Conservation (phyloP, 2,329 filamentous ascomycete genomes). For the Aspergillus fischeri region DNA sequence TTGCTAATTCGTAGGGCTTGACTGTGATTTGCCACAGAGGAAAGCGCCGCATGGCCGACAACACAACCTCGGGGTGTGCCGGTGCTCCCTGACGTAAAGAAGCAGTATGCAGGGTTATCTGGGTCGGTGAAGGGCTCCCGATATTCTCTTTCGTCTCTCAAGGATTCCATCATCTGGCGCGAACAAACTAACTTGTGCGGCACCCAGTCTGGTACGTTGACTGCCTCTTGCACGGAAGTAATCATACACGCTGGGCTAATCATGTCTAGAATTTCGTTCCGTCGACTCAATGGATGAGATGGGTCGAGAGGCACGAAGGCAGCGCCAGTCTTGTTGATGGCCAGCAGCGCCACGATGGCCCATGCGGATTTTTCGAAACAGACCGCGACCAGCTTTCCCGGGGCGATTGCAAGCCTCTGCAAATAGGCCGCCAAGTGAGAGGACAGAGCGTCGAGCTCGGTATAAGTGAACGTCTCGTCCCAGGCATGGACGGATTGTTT, state of each 20-base stretch:
- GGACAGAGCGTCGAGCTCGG: neutral
- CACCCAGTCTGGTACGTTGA: neutral
- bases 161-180: neutral
- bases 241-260: neutral
- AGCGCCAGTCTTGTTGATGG: neutral
- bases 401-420: neutral
- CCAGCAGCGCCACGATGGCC: neutral
- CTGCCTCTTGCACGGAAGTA: neutral
- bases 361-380: neutral
- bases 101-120: neutral
- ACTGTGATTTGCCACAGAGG: neutral
- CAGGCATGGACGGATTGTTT: no score
- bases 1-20: neutral
- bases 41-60: neutral
- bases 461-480: neutral
- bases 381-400: neutral
- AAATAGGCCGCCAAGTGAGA: neutral
- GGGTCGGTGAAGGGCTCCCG: neutral
- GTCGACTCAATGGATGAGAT: neutral
- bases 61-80: conserved; percentile 5
- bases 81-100: conserved; percentile 7
- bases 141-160: no score
- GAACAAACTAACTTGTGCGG: neutral
- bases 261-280: neutral
- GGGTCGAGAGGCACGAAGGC: neutral